Percentiles rank a stretch among this genome's conserved stretches.
Conservation (phyloP, 2,329 filamentous ascomycete genomes). For the Chaetothyriales sp. region DNA sequence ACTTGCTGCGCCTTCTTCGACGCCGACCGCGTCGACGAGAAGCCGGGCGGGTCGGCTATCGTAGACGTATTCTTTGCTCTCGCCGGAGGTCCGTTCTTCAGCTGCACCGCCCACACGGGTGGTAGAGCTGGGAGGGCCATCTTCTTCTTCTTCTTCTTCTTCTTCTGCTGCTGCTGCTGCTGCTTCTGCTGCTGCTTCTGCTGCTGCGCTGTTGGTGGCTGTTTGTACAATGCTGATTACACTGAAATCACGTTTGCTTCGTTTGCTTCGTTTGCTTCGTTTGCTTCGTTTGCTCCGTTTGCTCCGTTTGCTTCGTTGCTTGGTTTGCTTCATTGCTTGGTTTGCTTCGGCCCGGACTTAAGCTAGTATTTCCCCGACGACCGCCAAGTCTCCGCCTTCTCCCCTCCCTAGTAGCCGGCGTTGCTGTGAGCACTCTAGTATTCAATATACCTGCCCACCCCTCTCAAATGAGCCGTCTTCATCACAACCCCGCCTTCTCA, state of each 20-base stretch:
- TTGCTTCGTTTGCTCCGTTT: too few species aligned
- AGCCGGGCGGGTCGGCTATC: conserved; percentile 80
- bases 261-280: too few species aligned
- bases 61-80: conserved; percentile 50
- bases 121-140: conserved; percentile 22
- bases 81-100: conserved; percentile 54
- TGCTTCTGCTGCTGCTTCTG: background rate
- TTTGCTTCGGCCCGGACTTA: background rate
- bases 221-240: too few species aligned
- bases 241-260: too few species aligned
- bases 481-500: background rate
- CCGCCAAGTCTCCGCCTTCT: background rate
- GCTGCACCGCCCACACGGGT: conserved; percentile 65
- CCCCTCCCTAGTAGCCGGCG: background rate
- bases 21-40: conserved; percentile 40
- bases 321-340: too few species aligned
- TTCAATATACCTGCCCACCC: background rate
- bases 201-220: too few species aligned
- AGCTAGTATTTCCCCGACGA: background rate
- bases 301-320: too few species aligned
- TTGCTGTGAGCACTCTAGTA: background rate
- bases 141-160: too few species aligned
- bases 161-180: background rate
- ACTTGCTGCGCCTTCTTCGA: conserved; percentile 29
- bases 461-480: background rate